phyloP scores from a whole-genome alignment of 2,329 filamentous ascomycete genomes.

The Tolypocladium inflatum region DNA sequence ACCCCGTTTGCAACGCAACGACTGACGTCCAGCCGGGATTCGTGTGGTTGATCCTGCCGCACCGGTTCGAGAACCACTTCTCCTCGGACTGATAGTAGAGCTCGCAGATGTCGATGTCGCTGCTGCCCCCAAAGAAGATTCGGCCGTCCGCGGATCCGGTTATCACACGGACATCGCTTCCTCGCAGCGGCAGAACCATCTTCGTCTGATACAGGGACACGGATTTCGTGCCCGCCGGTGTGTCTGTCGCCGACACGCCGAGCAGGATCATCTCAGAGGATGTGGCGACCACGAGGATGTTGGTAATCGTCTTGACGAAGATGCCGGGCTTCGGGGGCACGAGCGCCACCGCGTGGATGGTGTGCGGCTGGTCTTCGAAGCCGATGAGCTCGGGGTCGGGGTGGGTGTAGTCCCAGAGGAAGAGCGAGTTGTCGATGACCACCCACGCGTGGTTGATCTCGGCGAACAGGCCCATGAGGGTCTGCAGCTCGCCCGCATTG shows the following conservation, averaged over 20 bases:
- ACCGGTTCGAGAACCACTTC: conserved; percentile 87
- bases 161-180: conserved; percentile 68
- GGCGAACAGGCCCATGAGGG: conserved; percentile 91
- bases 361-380: conserved; percentile 80
- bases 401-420: conserved; percentile 95
- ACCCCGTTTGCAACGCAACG: conserved; percentile 38
- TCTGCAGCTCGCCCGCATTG: conserved; percentile 76
- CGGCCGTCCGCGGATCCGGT: conserved; percentile 75
- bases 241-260: conserved; percentile 64
- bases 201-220: conserved; percentile 81
- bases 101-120: conserved; percentile 83
- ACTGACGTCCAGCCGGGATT: conserved; percentile 61
- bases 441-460: conserved; percentile 95
- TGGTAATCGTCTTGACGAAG: conserved; percentile 76
- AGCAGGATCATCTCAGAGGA: conserved; percentile 75
- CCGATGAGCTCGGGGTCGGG: conserved; percentile 87
- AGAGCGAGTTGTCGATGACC: conserved; percentile 88
- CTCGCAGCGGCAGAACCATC: conserved; percentile 70
- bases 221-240: conserved; percentile 58
- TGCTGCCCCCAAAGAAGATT: conserved; percentile 81
- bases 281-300: conserved; percentile 84
- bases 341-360: conserved; percentile 84
- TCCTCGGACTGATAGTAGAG: conserved; percentile 96
- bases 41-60: conserved; percentile 82
- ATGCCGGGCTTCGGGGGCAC: conserved; percentile 78